Evolutionary conservation across 2,329 filamentous ascomycete species (phyloP).

Genomic region (Juglanconis sp.): DNA sequence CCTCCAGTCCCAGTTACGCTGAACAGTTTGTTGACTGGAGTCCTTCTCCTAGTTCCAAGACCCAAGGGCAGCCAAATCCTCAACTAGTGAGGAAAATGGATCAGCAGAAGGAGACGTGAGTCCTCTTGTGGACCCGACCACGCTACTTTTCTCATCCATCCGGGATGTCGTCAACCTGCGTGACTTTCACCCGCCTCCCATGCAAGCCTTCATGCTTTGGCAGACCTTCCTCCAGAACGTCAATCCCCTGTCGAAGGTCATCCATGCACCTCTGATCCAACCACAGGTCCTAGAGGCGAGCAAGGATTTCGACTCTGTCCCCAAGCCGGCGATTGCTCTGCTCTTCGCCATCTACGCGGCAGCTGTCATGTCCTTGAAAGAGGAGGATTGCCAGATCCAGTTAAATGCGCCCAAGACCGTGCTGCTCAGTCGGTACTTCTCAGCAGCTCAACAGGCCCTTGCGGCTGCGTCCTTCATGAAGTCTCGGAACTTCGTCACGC

Average conservation of each 20-base stretch:
- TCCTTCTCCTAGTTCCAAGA: constrained; percentile 19
- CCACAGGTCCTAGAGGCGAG: constrained; percentile 22
- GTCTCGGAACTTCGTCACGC: constrained; percentile 13
- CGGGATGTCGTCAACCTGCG: constrained; percentile 12
- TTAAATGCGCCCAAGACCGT: constrained; percentile 9
- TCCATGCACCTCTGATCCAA: constrained; percentile 46
- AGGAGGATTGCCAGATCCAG: constrained; percentile 16
- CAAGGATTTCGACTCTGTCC: constrained; percentile 16
- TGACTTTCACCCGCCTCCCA: constrained; percentile 33
- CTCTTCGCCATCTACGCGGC: constrained; percentile 19
- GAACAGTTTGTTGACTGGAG: constrained; percentile 1
- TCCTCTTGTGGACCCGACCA: constrained; percentile 44
- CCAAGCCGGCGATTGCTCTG: constrained; percentile 13
- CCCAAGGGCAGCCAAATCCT: constrained; percentile 16
- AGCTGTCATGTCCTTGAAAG: constrained; percentile 17
- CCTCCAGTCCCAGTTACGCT: background rate
- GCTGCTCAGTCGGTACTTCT: constrained; percentile 14
- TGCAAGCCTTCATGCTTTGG: constrained; percentile 38
- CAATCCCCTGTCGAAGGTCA: constrained; percentile 49
- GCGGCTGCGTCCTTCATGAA: constrained; percentile 18
- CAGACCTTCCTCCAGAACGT: constrained; percentile 49
- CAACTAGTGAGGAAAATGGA: constrained; percentile 11
- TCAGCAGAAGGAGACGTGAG: constrained; percentile 37
- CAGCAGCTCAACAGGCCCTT: constrained; percentile 18
- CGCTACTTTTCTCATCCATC: constrained; percentile 18